phyloP scores from a whole-genome alignment of 2,329 filamentous ascomycete species.

The Penicillium sp. region DNA sequence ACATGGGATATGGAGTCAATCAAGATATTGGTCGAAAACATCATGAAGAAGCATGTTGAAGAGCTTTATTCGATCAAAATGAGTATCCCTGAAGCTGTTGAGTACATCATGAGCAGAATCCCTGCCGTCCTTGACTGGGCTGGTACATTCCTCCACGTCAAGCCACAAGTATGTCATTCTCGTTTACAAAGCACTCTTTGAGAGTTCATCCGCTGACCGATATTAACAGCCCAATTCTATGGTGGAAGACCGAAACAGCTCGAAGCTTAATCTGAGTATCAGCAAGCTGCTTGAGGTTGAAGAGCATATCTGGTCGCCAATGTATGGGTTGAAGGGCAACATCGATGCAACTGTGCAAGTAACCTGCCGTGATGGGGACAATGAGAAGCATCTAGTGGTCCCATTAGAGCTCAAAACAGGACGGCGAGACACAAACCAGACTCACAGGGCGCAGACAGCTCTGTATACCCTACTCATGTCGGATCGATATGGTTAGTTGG shows the following conservation, averaged over 20 bases:
- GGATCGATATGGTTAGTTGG: conserved; percentile 72
- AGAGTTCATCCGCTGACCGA: conserved; percentile 22
- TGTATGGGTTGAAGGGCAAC: conserved; percentile 96
- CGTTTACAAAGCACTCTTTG: not conserved
- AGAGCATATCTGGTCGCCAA: conserved; percentile 97
- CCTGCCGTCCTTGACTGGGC: conserved; percentile 83
- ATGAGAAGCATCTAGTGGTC: conserved; percentile 72
- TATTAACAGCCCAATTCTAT: conserved; percentile 62
- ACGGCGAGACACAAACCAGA: conserved; percentile 72
- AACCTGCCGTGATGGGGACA: conserved; percentile 70
- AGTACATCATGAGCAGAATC: conserved; percentile 82
- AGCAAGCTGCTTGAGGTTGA: conserved; percentile 95
- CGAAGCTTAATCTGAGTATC: conserved; percentile 77
- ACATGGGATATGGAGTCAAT: conserved; percentile 75
- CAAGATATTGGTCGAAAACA: conserved; percentile 64
- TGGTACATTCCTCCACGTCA: conserved; percentile 71
- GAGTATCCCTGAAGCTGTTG: conserved; percentile 69
- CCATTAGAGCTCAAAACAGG: conserved; percentile 97
- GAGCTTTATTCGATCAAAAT: conserved; percentile 87
- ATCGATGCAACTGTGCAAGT: conserved; percentile 96
- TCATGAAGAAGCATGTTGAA: conserved; percentile 78
- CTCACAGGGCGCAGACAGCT: conserved; percentile 89
- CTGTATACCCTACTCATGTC: conserved; percentile 91
- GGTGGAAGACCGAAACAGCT: conserved; percentile 76
- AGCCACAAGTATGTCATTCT: conserved; percentile 61